Base-by-base conservation (phyloP, 1,284 basidiomycete species). In the Sanguinoderma infundibulare region DNA sequence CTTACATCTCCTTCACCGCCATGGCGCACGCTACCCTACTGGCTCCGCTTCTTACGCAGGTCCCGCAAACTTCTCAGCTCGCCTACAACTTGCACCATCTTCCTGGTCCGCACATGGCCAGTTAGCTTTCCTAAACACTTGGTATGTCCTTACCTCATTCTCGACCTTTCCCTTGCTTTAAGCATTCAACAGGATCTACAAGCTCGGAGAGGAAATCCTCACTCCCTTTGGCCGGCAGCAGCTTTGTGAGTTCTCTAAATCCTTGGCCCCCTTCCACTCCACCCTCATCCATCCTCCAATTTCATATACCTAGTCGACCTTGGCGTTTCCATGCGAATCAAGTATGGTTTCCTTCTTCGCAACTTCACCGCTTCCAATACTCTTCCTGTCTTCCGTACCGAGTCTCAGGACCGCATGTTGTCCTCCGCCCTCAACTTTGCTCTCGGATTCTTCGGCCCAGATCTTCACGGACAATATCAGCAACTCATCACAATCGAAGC, bases 331-430 rank as follows among this genome's bases (percentile, higher is more conserved):
- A 83, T 84, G 74, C 85, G 90, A 54, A 75, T 92, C 72, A 92
- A 93, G 76, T 95, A 94, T 67, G 93, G 92, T 2, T 88, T 87
- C 74, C 77, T 95, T 53, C 80, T 94, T 22, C 81, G 91, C 84
- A 90, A 94, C 69, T 95, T 95, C 71, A 92, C 90, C 5, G 80
- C 85, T 53, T 72, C 81, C 22, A 85, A 89, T 66, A 85, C 83
- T 5, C 78, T 94, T 44, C 92, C 94, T 5, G 91, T 96, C 15
- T 94, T 96, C 78, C 87, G 95, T 52, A 95, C 94, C 0, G 92
- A 92, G 74, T 94, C 92, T 2, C 90, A 94, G 84, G 86, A 94
- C 73, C 89, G 92, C 30, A 95, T 95, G 92, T 82, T 92, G 32
- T 81, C 89, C 36, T 94, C 92, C 5, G 91, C 92, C 0, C 74